Base-by-base conservation (phyloP, 1,139 yeast species). In the Pichia sp. region DNA sequence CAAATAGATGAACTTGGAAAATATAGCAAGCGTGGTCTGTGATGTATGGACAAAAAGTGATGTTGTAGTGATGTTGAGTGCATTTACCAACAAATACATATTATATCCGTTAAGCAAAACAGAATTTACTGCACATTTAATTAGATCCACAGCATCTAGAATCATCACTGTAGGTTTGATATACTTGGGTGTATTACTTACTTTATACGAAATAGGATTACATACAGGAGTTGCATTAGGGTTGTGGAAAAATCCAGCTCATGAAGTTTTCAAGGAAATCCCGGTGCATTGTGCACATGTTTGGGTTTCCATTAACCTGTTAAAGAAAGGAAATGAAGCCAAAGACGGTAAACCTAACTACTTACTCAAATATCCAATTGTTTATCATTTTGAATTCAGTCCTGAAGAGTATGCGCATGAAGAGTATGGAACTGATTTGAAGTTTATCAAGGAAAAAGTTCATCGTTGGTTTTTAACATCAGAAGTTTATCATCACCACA, bases 241-340 rank as follows among this genome's bases (percentile, higher is more conserved):
- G 1, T 51, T 73, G n/a, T 78, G 83, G 82, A 74, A 75, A 39
- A 73, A 73, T 53, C 85, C 83, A 49, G 85, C 82, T 9, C 76
- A 79, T 56, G 85, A 82, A 50, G 77, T 80, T 22, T 83, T 83
- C 61, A 72, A 74, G 13, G 86, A 83, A 46, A 76, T 80, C 35
- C 92, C 92, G 0, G 79, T 82, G 8, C 90, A 83, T 62, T 85
- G 89, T 66, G 89, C 92, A 1, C 88, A 83, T 62, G 71, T 83
- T 1, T 79, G 79, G 54, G 75, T 81, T 3, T 67, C 78, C 24
- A 68, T 82, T 41, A 74, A 78, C 48, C 57, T 73, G 2, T 62
- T 72, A 1, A 50, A 66, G 9, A 43, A 53, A 16, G 22, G 32
- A 0, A 49, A 53, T n/a, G 57, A 61, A 3, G 59, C 62, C 3